These are phyloP conservation scores for Hygrophoropsis aurantiaca DNA, from an alignment of 768 basidiomycete genomes.

Conservation along the genomic window DNA sequence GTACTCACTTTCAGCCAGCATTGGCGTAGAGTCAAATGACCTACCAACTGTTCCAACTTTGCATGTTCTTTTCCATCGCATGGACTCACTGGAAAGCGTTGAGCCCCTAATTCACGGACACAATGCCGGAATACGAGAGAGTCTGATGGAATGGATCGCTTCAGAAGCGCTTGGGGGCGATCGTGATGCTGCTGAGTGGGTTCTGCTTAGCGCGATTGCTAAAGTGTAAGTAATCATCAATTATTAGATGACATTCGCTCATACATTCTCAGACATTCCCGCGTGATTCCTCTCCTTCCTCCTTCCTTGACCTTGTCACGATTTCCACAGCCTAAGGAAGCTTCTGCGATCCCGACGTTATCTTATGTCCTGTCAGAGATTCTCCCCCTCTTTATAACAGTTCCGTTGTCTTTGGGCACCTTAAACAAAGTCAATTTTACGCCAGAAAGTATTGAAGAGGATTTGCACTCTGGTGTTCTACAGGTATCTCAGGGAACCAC, in stretches of 20 bases:
- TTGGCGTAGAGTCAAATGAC: slow-evolving; percentile 37
- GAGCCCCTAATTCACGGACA: slow-evolving; percentile 8
- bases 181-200: slow-evolving; percentile 69
- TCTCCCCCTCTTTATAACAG: slow-evolving; percentile 51
- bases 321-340: slow-evolving; percentile 49
- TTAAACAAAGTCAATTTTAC: slow-evolving; percentile 59
- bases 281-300: slow-evolving; percentile 65
- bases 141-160: slow-evolving; percentile 74
- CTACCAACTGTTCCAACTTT: slow-evolving; percentile 55
- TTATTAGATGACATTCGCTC: slow-evolving; percentile 2
- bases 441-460: slow-evolving; percentile 69
- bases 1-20: slow-evolving; percentile 25
- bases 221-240: slow-evolving; percentile 52
- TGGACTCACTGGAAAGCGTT: not conserved
- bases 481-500: slow-evolving; percentile 66
- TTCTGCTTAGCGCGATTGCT: slow-evolving; percentile 58
- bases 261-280: slow-evolving; percentile 53
- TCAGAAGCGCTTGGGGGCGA: slow-evolving; percentile 70
- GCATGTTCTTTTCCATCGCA: slow-evolving; percentile 57
- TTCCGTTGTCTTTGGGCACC: slow-evolving; percentile 62
- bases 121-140: slow-evolving; percentile 37
- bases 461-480: slow-evolving; percentile 71
- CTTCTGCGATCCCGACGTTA: slow-evolving; percentile 44
- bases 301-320: slow-evolving; percentile 61
- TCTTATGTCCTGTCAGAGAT: slow-evolving; percentile 54